Evolutionary conservation across 116 monocot species (phyloP), one percentile per base, ranked within the genome.

Genomic region (Iris pallida): DNA sequence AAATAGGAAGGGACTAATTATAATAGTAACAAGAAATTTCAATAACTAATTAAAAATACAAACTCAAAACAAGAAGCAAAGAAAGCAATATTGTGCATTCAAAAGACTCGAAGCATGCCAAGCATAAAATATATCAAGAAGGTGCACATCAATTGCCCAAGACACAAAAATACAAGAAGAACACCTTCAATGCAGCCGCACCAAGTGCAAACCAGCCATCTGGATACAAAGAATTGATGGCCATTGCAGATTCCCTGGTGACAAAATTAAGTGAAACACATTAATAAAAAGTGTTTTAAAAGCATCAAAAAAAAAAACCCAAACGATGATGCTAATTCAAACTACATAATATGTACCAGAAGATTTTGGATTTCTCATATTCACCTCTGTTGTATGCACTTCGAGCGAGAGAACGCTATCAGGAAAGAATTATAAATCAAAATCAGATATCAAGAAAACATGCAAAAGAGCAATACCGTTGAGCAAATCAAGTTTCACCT

Each of bases 131-230:
- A 16, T 44, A 2, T 20, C n/a, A 8, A 45, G 45, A 45, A 63
- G 45, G 9, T 9, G 13, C 8, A 63, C 47, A 63, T 4, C 4
- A 18, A 47, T 18, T 5, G 30, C 13, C 60, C 3, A 52, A 55
- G 14, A 53, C 13, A 59, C 4, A 60, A 64, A 56, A 13, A 69
- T 15, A 42, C 13, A 47, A 55, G 19, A 11, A 16, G n/a, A 44
- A 72, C 41, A 85, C 97, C 92, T 98, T 98, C 68, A 91, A 74
- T 73, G 98, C 93, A 71, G 93, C 92, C 19, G 90, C 79, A 43
- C 98, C 98, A 68, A 90, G 83, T 9, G 90, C 85, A 82, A 90
- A 98, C 98, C 98, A 93, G 12, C 98, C 93, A 88, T 90, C 90
- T 51, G 93, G 98, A 64, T 78, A 83, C 40, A 98, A 78, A 17